Conservation (phyloP, 2,329 filamentous ascomycete species). For the Fusarium succisae region DNA sequence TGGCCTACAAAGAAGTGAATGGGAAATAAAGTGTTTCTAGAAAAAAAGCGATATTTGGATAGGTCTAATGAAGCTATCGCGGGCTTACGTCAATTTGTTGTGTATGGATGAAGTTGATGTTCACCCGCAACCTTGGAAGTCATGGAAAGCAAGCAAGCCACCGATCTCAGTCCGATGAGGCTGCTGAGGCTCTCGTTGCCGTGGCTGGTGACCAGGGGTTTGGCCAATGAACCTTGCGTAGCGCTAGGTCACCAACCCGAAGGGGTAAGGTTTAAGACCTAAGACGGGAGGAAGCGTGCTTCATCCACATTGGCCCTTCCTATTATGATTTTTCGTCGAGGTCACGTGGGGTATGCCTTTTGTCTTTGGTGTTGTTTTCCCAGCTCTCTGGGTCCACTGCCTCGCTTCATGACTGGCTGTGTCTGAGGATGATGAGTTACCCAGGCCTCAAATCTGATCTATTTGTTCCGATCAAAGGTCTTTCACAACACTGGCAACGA, state of each 20-base stretch:
- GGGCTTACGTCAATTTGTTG: slow-evolving; percentile 17
- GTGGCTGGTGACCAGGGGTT: slow-evolving; percentile 36
- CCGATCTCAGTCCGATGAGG: slow-evolving; percentile 34
- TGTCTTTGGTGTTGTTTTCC: not conserved
- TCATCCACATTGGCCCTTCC: slow-evolving; percentile 6
- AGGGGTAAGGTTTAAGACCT: slow-evolving; percentile 9
- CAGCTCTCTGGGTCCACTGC: too few species aligned
- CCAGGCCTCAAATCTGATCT: not conserved
- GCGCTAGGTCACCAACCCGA: not conserved
- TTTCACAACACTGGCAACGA: not conserved
- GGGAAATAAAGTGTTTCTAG: not conserved
- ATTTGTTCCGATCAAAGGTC: not conserved
- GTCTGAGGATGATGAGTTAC: not conserved
- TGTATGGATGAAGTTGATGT: slow-evolving; percentile 30
- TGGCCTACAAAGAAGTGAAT: not conserved
- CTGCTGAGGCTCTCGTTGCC: slow-evolving; percentile 39
- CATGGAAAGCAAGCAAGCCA: slow-evolving; percentile 27
- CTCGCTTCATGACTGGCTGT: too few species aligned
- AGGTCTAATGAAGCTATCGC: slow-evolving; percentile 23
- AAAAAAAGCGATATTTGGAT: not conserved
- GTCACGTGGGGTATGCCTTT: slow-evolving; percentile 10
- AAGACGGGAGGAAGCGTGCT: slow-evolving; percentile 26
- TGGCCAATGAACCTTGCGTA: slow-evolving; percentile 15
- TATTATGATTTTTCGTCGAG: not conserved
- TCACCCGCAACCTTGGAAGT: slow-evolving; percentile 11